Evolutionary conservation across 129 eudicot genomes (phyloP).

Genomic region (Tagetes erecta): DNA sequence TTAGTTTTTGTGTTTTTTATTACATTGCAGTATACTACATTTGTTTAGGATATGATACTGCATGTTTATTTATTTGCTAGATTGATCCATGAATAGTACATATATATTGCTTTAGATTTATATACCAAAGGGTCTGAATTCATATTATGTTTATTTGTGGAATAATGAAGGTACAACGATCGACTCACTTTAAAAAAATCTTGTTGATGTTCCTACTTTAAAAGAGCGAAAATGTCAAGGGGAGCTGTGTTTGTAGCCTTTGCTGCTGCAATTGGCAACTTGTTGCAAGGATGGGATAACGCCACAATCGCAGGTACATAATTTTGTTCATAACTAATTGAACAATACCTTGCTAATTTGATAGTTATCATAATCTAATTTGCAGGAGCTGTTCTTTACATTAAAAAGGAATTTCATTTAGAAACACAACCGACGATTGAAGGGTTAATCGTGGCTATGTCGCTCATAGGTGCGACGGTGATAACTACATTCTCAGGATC

Average conservation of each 20-base stretch:
- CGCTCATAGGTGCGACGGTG: slow-evolving; percentile 87
- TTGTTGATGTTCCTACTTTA: slow-evolving; percentile 8
- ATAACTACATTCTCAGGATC: slow-evolving; percentile 93
- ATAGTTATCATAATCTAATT: slow-evolving; percentile 11
- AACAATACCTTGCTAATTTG: background rate
- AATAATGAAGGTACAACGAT: slow-evolving; percentile 30
- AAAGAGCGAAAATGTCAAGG: slow-evolving; percentile 29
- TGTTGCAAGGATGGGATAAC: slow-evolving; percentile 98
- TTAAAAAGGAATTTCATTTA: slow-evolving; percentile 66
- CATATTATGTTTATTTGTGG: slow-evolving; percentile 7
- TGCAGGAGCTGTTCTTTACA: slow-evolving; percentile 74
- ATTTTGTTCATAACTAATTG: background rate
- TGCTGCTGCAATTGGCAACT: slow-evolving; percentile 86
- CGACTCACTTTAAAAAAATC: slow-evolving; percentile 14
- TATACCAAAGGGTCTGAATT: background rate
- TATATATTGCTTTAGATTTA: background rate
- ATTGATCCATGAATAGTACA: background rate
- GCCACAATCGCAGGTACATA: slow-evolving; percentile 89
- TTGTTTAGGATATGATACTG: background rate
- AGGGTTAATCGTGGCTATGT: slow-evolving; percentile 82
- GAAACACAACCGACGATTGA: slow-evolving; percentile 69
- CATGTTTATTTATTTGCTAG: background rate
- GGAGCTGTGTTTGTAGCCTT: slow-evolving; percentile 80
- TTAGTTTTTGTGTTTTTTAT: background rate
- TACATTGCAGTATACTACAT: background rate